Evolutionary conservation across 108 stramenopile genomes (phyloP), one percentile per base, ranked within the genome.

Genomic region (Skeletonema marinoi): DNA sequence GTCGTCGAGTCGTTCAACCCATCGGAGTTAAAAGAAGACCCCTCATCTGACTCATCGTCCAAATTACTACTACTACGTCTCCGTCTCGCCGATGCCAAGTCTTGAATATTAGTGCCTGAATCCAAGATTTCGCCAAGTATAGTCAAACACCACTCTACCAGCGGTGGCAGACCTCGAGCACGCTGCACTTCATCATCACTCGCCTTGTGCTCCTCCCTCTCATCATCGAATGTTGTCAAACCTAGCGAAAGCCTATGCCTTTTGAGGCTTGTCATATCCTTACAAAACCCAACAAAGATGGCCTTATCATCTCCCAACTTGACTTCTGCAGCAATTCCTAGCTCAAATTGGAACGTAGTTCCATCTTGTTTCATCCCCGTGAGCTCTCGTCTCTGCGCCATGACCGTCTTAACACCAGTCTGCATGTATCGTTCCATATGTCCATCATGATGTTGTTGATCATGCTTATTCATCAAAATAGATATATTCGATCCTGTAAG

Each of bases 191-290:
- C 63, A 44, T 64, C 63, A 19, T 64, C 63, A 51, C 21, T 56
- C n/a, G 54, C 54, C 12, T 66, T 58, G 46, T 66, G 12, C 66
- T 58, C 51, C 12, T 14, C 66, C 13, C 7, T 50, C 66, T 66
- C 44, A 12, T 50, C 44, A 19, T 48, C 12, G 13, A 14, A 66
- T 2, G 29, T 50, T 13, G 25, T 17, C 12, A 21, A 4, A 42
- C 17, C 46, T 3, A 64, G 32, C 8, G 63, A 64, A 7, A 25
- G 17, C 42, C 65, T 59, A 25, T 85, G 76, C 38, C 72, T 32
- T 66, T 77, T 71, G 25, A 51, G 65, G 12, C 36, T 38, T 1
- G 84, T 68, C 69, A 85, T 60, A 14, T 81, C 80, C 51, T 63
- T 71, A 21, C 74, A 32, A 39, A 77, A 81, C 1, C 69, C 84